Percentiles rank a stretch among this genome's conserved stretches.
Evolutionary conservation across 2,329 filamentous ascomycete genomes (phyloP).

Genomic region (Cryphonectria naterciae): DNA sequence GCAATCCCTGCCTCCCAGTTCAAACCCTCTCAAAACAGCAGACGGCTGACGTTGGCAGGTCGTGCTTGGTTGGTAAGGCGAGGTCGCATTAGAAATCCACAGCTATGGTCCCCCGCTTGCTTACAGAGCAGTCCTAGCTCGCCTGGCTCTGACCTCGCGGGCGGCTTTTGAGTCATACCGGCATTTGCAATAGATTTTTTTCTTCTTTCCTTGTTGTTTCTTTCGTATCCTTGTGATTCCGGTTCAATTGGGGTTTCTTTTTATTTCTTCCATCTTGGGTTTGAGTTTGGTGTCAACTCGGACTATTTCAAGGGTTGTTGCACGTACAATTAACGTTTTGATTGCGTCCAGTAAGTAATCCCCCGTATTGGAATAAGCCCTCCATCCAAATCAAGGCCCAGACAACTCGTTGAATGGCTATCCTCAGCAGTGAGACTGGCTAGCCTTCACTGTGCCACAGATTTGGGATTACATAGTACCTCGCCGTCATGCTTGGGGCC

Average conservation of each 20-base stretch:
- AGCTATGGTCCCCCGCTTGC: conserved; percentile 1
- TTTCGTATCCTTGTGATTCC: neutral
- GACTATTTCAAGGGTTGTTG: too few relatives aligned
- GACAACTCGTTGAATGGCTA: neutral
- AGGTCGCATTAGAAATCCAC: conserved; percentile 11
- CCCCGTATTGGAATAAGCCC: neutral
- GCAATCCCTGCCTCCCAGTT: neutral
- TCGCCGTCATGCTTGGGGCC: neutral
- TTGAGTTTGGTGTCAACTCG: neutral
- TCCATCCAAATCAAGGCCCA: neutral
- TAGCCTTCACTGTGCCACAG: neutral
- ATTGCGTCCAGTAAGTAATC: neutral
- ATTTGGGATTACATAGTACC: neutral
- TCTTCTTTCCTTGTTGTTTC: neutral
- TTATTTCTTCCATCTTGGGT: too few relatives aligned
- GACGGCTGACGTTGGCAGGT: conserved; percentile 4
- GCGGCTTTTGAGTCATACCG: neutral
- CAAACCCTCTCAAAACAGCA: neutral
- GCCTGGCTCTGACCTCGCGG: neutral
- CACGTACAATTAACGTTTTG: neutral
- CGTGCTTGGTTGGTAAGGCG: neutral
- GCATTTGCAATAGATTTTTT: neutral
- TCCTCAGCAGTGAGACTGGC: conserved; percentile 5
- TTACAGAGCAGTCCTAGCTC: neutral
- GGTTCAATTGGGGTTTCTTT: neutral